Percentiles rank a stretch among this genome's conserved stretches.
Evolutionary conservation across 352 stramenopile species (phyloP).

Genomic region (Globisporangium parvum): DNA sequence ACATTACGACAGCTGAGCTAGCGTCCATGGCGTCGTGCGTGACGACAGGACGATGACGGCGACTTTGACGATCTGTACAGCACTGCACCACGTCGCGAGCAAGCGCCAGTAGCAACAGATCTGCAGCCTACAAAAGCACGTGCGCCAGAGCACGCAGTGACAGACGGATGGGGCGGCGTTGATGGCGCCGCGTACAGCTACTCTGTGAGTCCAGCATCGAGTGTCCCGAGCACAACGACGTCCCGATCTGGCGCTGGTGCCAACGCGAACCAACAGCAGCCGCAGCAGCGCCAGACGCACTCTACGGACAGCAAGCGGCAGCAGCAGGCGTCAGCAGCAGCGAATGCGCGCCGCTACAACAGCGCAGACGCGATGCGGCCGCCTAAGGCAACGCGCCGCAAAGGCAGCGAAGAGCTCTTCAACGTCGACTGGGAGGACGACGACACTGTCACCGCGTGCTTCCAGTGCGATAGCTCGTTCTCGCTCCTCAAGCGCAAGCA

Average conservation of each 20-base stretch:
- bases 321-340: too few relatives aligned
- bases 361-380: constrained; percentile 8
- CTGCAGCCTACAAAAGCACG: background rate
- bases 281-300: background rate
- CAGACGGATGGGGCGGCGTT: background rate
- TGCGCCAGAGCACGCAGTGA: background rate
- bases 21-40: background rate
- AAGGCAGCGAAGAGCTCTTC: constrained; percentile 56
- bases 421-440: constrained; percentile 61
- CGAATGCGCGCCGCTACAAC: background rate
- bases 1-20: background rate
- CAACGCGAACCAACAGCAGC: background rate
- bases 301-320: background rate
- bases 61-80: constrained; percentile 78
- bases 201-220: constrained; percentile 10
- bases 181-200: constrained; percentile 9
- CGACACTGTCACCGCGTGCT: constrained; percentile 31
- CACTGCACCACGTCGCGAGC: constrained; percentile 24
- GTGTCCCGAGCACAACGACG: constrained; percentile 10
- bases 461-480: constrained; percentile 50
- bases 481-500: constrained; percentile 70
- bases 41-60: constrained; percentile 43
- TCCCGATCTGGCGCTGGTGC: constrained; percentile 5
- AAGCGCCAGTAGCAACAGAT: background rate
- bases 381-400: constrained; percentile 21